Conservation (phyloP, 2,329 filamentous ascomycete species). For the Diaporthe helianthi region DNA sequence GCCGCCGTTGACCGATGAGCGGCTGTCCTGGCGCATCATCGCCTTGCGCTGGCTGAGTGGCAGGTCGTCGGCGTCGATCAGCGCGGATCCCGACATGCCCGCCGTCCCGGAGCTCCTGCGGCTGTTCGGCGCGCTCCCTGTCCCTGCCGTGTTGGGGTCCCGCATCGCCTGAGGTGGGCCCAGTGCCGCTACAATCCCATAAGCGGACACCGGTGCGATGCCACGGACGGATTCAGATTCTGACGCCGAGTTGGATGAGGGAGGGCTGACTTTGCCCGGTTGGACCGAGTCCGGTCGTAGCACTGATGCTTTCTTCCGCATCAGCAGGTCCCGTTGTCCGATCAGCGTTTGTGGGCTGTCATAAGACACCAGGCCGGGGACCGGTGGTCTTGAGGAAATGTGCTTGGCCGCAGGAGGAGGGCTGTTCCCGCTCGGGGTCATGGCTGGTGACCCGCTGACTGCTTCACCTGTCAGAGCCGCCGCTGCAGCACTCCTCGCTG, state of each 20-base stretch:
- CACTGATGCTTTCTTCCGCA: constrained; percentile 53
- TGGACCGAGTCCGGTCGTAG: constrained; percentile 36
- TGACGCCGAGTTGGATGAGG: constrained; percentile 43
- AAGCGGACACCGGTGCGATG: not conserved
- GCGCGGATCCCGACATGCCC: not conserved
- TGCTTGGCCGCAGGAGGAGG: constrained; percentile 27
- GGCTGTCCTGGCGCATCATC: constrained; percentile 63
- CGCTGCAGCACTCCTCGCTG: constrained; percentile 36
- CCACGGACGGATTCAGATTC: constrained; percentile 52
- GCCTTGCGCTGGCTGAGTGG: constrained; percentile 73
- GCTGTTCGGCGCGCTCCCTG: constrained; percentile 17
- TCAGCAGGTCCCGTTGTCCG: constrained; percentile 60
- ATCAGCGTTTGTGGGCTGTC: constrained; percentile 62
- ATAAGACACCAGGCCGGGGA: constrained; percentile 58
- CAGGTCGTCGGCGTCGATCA: constrained; percentile 67
- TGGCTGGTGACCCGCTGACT: constrained; percentile 38
- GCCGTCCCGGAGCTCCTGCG: constrained; percentile 11
- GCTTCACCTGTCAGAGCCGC: constrained; percentile 21
- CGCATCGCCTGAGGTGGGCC: constrained; percentile 13
- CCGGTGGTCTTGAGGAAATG: constrained; percentile 40
- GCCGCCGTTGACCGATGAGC: constrained; percentile 39
- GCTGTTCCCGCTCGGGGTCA: constrained; percentile 26
- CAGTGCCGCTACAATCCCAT: constrained; percentile 4
- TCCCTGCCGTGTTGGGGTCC: constrained; percentile 27
- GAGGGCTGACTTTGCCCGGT: not conserved